Evolutionary conservation across 768 basidiomycete genomes (phyloP), one percentile per base, ranked within the genome.

Genomic region (Leccinum longicurvipes): DNA sequence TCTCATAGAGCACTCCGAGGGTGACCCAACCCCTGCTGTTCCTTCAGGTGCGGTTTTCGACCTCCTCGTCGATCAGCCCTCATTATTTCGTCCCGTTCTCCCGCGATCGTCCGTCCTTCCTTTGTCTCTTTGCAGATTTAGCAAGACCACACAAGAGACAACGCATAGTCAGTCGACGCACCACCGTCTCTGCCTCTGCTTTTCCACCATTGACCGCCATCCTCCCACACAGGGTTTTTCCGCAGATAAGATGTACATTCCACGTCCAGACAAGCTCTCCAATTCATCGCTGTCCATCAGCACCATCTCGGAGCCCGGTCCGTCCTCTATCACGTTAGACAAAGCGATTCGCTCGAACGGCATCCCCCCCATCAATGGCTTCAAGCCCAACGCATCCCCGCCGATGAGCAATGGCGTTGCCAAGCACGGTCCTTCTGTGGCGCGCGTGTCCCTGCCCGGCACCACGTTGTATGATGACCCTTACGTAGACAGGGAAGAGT

Each of bases 401-500:
- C 72, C 51, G 34, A 66, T 73, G 64, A 76, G 75, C 42, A 85
- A 85, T 60, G 84, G 85, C 21, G 65, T 70, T 28, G 60, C 73
- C 56, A 86, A 82, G 64, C 76, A 81, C 61, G 74, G 71, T 55
- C 70, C 68, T 27, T 65, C 78, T 24, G 73, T 91, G 57, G 71
- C 84, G 29, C 80, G 79, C 65, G 86, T 93, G 47, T 77, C 79
- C 44, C 75, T 88, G 31, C 86, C 87, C 19, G 90, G 91, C 24
- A 83, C 86, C 47, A 80, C 80, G 34, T 77, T 93, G 53, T 93
- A 91, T 63, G 84, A 89, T 44, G 89, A 89, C 71, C 86, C 87
- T 59, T 77, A 77, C 59, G 77, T 96, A 47, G 84, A 93, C 74
- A 80, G 93, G 61, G 91, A 96, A 74, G 94, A 97, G 72, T 94